A percentile compares a stretch with the other conserved stretches of the same genome.
Conservation (phyloP, 2,329 filamentous ascomycete species). For the Reticulascus tulasneorum region DNA sequence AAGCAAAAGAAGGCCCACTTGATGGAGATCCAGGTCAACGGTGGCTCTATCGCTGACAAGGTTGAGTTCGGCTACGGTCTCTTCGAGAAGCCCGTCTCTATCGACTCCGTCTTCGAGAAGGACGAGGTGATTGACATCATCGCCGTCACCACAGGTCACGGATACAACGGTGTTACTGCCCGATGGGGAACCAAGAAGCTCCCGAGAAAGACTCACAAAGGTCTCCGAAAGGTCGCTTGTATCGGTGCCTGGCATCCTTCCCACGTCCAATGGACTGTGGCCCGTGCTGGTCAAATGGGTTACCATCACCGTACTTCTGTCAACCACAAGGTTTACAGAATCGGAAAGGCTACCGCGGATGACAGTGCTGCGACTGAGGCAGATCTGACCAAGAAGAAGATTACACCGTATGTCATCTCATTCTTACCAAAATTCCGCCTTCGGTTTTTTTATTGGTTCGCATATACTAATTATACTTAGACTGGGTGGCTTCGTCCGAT, state of each 20-base stretch:
- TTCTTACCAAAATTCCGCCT: too few species aligned
- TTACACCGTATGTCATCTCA: constrained; percentile 85
- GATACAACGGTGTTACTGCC: constrained; percentile 93
- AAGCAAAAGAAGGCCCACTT: constrained; percentile 99
- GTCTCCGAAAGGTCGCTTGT: constrained; percentile 99
- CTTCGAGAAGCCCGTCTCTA: constrained; percentile 97
- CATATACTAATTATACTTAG: constrained; percentile 46
- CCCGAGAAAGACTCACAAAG: constrained; percentile 99
- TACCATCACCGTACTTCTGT: constrained; percentile 99
- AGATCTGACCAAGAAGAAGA: constrained; percentile 98
- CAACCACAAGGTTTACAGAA: constrained; percentile 99
- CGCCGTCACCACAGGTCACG: constrained; percentile 99
- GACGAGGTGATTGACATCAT: constrained; percentile 99
- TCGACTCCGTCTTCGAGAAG: constrained; percentile 95
- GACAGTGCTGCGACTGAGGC: constrained; percentile 91
- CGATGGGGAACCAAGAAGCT: constrained; percentile 99
- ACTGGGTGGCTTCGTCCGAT: constrained; percentile 98
- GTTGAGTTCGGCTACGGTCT: constrained; percentile 91
- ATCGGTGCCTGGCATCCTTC: constrained; percentile 99
- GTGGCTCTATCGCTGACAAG: constrained; percentile 93
- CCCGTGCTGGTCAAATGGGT: constrained; percentile 98
- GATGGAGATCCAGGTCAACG: constrained; percentile 99
- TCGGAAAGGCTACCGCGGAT: constrained; percentile 88
- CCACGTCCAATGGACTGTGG: constrained; percentile 99
- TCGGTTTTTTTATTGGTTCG: not conserved